A percentile compares a stretch with the other conserved stretches of the same genome.
Evolutionary conservation across 1,284 basidiomycete genomes (phyloP).

Genomic region (Ganoderma multipileum): DNA sequence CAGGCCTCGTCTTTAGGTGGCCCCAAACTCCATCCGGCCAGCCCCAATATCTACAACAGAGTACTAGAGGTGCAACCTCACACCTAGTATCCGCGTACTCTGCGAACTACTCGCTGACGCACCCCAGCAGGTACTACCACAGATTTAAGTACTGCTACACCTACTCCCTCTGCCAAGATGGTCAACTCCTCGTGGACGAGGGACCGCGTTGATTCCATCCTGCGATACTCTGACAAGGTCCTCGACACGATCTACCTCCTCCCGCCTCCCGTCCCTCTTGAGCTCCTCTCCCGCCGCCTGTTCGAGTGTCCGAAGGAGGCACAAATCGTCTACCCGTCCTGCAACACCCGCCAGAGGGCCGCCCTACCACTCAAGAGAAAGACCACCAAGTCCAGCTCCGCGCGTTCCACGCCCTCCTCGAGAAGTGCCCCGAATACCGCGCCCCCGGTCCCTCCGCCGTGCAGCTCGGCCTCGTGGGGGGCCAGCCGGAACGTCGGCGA

Average conservation of each 20-base stretch:
- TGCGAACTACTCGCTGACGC: background rate
- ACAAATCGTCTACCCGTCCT: constrained; percentile 88
- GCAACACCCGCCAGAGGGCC: constrained; percentile 82
- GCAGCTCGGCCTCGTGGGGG: constrained; percentile 82
- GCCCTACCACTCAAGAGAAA: constrained; percentile 85
- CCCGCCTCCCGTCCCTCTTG: constrained; percentile 37
- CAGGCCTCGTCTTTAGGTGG: too few species aligned
- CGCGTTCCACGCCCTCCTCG: constrained; percentile 71
- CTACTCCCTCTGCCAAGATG: constrained; percentile 80
- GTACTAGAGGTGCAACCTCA: too few species aligned
- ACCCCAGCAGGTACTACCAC: constrained; percentile 86
- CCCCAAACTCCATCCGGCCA: too few species aligned
- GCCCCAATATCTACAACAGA: too few species aligned
- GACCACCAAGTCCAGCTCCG: constrained; percentile 86
- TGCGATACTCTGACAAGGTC: constrained; percentile 59
- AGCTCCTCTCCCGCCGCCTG: constrained; percentile 30
- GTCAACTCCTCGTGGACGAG: constrained; percentile 97
- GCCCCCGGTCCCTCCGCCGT: constrained; percentile 43
- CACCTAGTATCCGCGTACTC: too few species aligned
- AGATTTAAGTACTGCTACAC: constrained; percentile 88
- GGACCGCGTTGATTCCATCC: constrained; percentile 79
- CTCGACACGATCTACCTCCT: constrained; percentile 51
- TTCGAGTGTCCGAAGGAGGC: constrained; percentile 38
- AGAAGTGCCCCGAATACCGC: constrained; percentile 64
- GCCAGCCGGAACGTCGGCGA: constrained; percentile 82